Base-by-base conservation (phyloP, 495 filamentous ascomycete genomes). In the Bathelium albidoporum region DNA sequence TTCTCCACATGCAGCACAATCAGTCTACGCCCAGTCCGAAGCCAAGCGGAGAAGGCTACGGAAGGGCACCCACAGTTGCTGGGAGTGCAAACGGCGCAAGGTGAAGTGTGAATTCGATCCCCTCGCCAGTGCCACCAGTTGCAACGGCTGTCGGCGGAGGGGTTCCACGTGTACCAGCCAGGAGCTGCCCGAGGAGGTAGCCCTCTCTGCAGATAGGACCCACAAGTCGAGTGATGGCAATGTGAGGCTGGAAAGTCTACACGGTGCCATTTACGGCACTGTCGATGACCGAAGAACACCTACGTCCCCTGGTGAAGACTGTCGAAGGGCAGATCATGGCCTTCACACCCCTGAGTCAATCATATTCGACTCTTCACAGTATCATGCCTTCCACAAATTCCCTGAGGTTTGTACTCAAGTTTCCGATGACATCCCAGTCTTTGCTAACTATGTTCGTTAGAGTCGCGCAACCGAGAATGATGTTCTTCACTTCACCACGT, bases 31-130 rank as follows among this genome's bases (percentile, higher is more conserved):
- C 34, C 34, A 39, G 14, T 39, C 14, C 14, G 34, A 39, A n/a
- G 58, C 58, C 20, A 65, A 64, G 64, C 61, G 64, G 32, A 58
- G 64, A 43, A 67, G 53, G 58, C 4, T 67, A 16, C 64, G 67
- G 2, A 69, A 69, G 58, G 67, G 67, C 32, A 69, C 67, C 16
- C 64, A 63, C 24, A 69, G 67, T 32, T 69, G 67, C 59, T 61
- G 64, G 53, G 64, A 66, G 39, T 69, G 64, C 41, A 69, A 66
- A 32, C 67, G 64, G 44, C 60, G 67, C 53, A 66, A 69, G 61
- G 58, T 69, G 26, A 61, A 41, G 41, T 69, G 64, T 41, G 60
- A 44, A 59, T 66, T 66, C 36, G 44, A 32, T 29, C 22, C 66
- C 16, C 9, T 34, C 18, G 4, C 11, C 1, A 18, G 62, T 41